Conservation (phyloP, 2,329 filamentous ascomycete species). For the Pseudopyricularia javanii region DNA sequence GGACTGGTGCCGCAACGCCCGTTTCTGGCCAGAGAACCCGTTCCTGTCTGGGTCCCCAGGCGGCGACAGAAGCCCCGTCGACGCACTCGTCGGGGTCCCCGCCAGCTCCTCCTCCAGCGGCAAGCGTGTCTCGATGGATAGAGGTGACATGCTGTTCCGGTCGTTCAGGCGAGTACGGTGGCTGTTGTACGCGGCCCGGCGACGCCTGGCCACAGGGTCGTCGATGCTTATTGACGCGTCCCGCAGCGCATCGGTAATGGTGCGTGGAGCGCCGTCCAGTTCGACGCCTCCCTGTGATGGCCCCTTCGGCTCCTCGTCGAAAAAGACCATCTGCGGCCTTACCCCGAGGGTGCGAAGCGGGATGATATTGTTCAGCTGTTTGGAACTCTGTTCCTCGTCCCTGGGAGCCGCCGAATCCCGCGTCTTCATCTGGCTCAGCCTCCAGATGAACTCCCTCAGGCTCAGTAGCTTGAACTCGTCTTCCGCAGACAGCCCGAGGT, state of each 20-base stretch:
- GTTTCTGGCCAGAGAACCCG: constrained; percentile 21
- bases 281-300: constrained; percentile 19
- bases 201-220: constrained; percentile 44
- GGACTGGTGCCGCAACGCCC: constrained; percentile 39
- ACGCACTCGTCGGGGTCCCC: constrained; percentile 12
- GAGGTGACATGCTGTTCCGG: constrained; percentile 22
- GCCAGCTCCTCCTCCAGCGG: constrained; percentile 15
- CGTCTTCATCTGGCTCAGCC: constrained; percentile 60
- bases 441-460: constrained; percentile 84
- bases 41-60: constrained; percentile 17
- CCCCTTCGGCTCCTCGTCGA: constrained; percentile 60
- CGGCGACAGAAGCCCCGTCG: constrained; percentile 8
- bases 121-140: constrained; percentile 20
- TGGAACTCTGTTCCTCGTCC: constrained; percentile 16
- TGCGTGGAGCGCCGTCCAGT: constrained; percentile 34
- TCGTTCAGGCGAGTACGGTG: constrained; percentile 32
- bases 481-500: constrained; percentile 67
- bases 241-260: constrained; percentile 79
- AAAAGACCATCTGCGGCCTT: constrained; percentile 80
- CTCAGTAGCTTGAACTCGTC: constrained; percentile 85
- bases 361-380: constrained; percentile 59
- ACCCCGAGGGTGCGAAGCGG: constrained; percentile 64
- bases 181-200: constrained; percentile 36
- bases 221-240: constrained; percentile 88
- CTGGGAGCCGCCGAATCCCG: constrained; percentile 27